Percentiles rank a stretch among this genome's conserved stretches.
Conservation (phyloP, 2,329 filamentous ascomycete species). For the Gliomastix tumulicola region DNA sequence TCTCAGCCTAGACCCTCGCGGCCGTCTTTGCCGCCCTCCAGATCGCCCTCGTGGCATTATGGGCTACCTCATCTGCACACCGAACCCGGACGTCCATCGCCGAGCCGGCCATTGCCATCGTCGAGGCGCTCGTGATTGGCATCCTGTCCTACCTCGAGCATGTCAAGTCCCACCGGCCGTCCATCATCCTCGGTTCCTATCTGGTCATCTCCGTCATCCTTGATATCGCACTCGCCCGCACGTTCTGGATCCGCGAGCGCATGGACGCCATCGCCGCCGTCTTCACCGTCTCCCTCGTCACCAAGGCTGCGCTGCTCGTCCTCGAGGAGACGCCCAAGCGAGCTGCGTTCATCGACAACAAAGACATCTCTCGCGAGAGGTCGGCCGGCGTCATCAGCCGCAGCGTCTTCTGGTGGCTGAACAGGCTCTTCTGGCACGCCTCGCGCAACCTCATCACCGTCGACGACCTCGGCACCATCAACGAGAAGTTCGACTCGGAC, state of each 20-base stretch:
- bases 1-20: too few species aligned
- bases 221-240: conserved; percentile 22
- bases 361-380: conserved; percentile 16
- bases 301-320: conserved; percentile 18
- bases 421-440: conserved; percentile 17
- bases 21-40: background rate
- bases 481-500: conserved; percentile 17
- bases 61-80: conserved; percentile 1
- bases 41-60: conserved; percentile 2
- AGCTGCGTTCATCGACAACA: background rate
- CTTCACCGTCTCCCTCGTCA: conserved; percentile 14
- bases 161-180: conserved; percentile 19
- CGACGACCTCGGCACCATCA: conserved; percentile 15
- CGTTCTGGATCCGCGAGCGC: conserved; percentile 20
- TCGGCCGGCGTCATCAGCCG: conserved; percentile 22
- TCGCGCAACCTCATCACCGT: conserved; percentile 13
- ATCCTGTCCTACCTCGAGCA: conserved; percentile 25
- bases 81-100: conserved; percentile 16
- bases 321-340: conserved; percentile 23
- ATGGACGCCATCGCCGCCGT: conserved; percentile 15
- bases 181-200: conserved; percentile 20
- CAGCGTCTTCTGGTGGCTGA: conserved; percentile 29
- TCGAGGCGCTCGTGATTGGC: conserved; percentile 16
- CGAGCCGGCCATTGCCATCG: conserved; percentile 14
- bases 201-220: conserved; percentile 22